Evolutionary conservation across 208 protist species (phyloP), one percentile per base, ranked within the genome.

Genomic region (Acanthamoeba pearcei): DNA sequence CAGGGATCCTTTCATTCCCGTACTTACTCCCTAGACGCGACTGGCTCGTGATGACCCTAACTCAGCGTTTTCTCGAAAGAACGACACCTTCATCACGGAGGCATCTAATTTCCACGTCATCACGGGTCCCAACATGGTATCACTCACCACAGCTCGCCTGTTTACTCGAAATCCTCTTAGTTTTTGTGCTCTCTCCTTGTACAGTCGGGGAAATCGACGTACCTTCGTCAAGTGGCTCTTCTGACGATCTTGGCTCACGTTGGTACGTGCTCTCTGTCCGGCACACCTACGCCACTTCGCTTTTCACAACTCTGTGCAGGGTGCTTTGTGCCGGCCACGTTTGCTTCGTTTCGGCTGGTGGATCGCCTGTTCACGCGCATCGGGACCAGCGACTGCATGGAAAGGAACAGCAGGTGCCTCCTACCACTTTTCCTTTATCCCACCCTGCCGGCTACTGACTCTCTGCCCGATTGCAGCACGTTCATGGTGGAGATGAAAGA

Each of bases 171-270:
- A 60, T 2, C 5, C 12, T 35, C 29, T 35, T 72, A n/a, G 3
- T n/a, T 3, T 2, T 17, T 13, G 1, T 72, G 66, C 66, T 78
- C 29, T 38, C 32, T 78, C 35, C 12, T 62, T 5, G 22, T 91
- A 3, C 55, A 95, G 55, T 97, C 97, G 10, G 98, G 98, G n/a
- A 99, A 99, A 95, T 98, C 98, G 49, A 99, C 98, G 17, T 97
- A 99, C 68, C 97, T 99, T 19, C 96, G 98, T 46, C 97, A 98
- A 72, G 90, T 99, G 13, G 98, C 98, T 1, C 98, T 99, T 74
- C 90, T 98, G n/a, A 96, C 98, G 51, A 97, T 98, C 10, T 95
- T 99, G 22, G 98, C 98, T 1, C 98, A 99, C 89, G 98, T 98
- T 70, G 98, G 98, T 35, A 98, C 29, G 42, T 88, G 9, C 22